phyloP scores from a whole-genome alignment of 1,284 basidiomycete genomes.

The Trichosporon sp. region DNA sequence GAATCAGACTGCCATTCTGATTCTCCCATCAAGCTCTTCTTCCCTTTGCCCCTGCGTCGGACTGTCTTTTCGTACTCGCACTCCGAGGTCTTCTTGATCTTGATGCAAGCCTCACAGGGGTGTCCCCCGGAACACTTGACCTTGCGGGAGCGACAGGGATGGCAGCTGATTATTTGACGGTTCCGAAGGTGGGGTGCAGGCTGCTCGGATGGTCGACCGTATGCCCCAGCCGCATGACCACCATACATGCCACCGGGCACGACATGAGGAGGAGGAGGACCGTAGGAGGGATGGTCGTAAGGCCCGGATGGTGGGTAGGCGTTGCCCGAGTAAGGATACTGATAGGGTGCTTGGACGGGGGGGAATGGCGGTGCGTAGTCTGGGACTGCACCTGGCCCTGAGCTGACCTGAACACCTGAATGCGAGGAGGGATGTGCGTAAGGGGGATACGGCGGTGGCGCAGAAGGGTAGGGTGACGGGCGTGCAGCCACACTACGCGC shows the following conservation, averaged over 20 bases:
- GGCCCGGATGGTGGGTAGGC: not conserved
- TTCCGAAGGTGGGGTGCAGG: conserved; percentile 9
- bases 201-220: not conserved
- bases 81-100: conserved; percentile 24
- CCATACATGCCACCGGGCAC: not conserved
- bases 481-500: not conserved
- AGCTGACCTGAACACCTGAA: not conserved
- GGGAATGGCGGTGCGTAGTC: not conserved
- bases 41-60: conserved; percentile 35
- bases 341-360: not conserved
- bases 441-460: not conserved
- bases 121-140: conserved; percentile 36
- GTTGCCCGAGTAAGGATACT: not conserved
- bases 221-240: not conserved
- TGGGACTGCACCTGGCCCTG: not conserved
- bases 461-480: not conserved
- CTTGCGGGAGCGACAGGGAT: conserved; percentile 36
- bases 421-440: not conserved
- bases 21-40: conserved; percentile 5
- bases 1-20: not conserved
- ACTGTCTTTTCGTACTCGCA: conserved; percentile 35
- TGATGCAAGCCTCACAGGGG: conserved; percentile 35
- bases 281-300: not conserved
- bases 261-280: not conserved
- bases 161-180: conserved; percentile 38